Base-by-base conservation (phyloP, 371 early-diverging fungal genomes). In the Saksenaea vasiformis region DNA sequence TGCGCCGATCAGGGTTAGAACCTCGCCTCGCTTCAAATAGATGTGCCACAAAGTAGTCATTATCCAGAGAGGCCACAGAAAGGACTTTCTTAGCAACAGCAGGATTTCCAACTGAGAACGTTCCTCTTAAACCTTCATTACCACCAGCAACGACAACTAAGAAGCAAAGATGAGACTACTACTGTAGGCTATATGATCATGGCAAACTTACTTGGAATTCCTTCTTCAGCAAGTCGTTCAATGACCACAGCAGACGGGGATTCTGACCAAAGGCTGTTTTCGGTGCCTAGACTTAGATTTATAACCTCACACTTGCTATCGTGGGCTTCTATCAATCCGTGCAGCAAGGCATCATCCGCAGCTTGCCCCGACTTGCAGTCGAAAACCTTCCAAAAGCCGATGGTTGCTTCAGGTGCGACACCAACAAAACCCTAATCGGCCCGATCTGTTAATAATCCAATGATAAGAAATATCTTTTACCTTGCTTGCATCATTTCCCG, bases 401-500 rank as follows among this genome's bases (percentile, higher is more conserved):
- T 47, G 5, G 5, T 22, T 0, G 51, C 17, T 17, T 47, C 51
- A 17, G 51, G 51, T 10, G 51, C 51, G 22, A 47, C 51, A 26
- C 51, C 51, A 47, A 47, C 51, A 9, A 47, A 47, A 22, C 19
- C n/a, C 51, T 47, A 39, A 10, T 39, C 3, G 3, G 11, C 11
- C 15, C 1, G 3, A n/a, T 14, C 5, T n/a, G 19, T n/a, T 0
- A 0, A 41, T n/a, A 41, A 5, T 41, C 14, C 43, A 14, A 41
- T 41, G n/a, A 5, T 41, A 41, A 41, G 1, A 14, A 19, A 22
- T 47, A 8, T 9, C 24, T 47, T 72, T 66, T 65, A 70, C 76
- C 22, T 73, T 64, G 34, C 51, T 61, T 22, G 53, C 51, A 15
- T 85, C 85, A 5, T 84, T 67, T 7, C 85, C 90, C 22, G 78